Evolutionary conservation across 257 asterid species (phyloP).

Genomic region (Rhazya stricta): DNA sequence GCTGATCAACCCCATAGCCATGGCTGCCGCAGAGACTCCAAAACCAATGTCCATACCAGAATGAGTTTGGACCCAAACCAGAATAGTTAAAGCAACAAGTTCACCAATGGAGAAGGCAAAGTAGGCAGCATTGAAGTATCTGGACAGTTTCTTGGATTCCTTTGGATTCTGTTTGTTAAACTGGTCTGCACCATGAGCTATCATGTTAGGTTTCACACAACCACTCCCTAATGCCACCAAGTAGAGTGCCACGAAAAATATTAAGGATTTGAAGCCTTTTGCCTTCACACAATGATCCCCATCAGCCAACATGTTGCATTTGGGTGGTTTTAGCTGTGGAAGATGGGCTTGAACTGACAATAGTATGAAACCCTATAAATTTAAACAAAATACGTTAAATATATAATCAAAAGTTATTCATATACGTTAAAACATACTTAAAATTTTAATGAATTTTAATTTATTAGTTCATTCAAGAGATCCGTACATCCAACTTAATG

Average conservation of each 20-base stretch:
- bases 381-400: neutral
- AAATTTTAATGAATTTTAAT: no score
- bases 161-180: slow-evolving; percentile 44
- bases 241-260: slow-evolving; percentile 74
- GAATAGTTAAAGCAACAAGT: slow-evolving; percentile 66
- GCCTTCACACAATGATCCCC: slow-evolving; percentile 56
- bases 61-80: slow-evolving; percentile 87
- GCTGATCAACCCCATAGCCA: slow-evolving; percentile 72
- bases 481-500: no score
- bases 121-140: slow-evolving; percentile 86
- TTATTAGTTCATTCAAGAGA: no score
- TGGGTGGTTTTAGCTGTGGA: slow-evolving; percentile 82
- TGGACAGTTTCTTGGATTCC: slow-evolving; percentile 64
- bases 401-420: no score
- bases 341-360: slow-evolving; percentile 91
- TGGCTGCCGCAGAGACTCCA: slow-evolving; percentile 80
- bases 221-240: slow-evolving; percentile 96
- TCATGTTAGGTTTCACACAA: slow-evolving; percentile 91
- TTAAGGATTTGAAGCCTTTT: slow-evolving; percentile 51
- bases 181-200: slow-evolving; percentile 92
- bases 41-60: slow-evolving; percentile 97
- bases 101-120: slow-evolving; percentile 89
- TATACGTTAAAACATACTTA: no score
- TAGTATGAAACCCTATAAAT: slow-evolving; percentile 69
- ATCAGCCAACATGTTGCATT: slow-evolving; percentile 46